These are phyloP conservation scores for Marsdenia floribunda DNA, from an alignment of 257 asterid genomes.

Conservation along the genomic window DNA sequence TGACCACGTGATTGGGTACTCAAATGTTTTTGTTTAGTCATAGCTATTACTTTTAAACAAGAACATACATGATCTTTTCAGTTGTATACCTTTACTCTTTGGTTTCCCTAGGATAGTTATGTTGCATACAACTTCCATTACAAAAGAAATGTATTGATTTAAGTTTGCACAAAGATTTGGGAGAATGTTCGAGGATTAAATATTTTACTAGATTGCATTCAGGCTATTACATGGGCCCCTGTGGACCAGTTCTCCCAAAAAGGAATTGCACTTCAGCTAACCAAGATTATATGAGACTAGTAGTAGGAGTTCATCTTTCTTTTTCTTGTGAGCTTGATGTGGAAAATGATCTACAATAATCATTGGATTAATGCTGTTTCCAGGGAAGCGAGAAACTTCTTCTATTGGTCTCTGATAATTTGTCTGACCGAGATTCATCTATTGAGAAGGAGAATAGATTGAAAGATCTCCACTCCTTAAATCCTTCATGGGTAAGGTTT, in stretches of 20 bases:
- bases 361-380: constrained; percentile 9
- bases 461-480: constrained; percentile 20
- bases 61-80: neutral
- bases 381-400: constrained; percentile 96
- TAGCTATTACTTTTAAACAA: neutral
- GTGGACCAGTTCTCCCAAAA: neutral
- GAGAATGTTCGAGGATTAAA: neutral
- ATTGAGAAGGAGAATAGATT: constrained; percentile 25
- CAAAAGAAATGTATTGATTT: no score
- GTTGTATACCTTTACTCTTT: neutral
- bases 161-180: no score
- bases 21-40: neutral
- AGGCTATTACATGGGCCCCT: no score
- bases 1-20: neutral
- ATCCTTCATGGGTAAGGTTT: constrained; percentile 48
- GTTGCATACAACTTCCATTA: no score
- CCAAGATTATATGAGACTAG: neutral
- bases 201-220: no score
- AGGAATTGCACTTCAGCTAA: neutral
- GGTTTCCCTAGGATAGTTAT: neutral
- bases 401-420: constrained; percentile 56
- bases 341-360: constrained; percentile 2
- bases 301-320: constrained; percentile 1
- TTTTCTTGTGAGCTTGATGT: neutral
- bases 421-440: constrained; percentile 29